These are phyloP conservation scores for Mallotus repandus DNA, from an alignment of 441 rosid species.

Conservation along the genomic window DNA sequence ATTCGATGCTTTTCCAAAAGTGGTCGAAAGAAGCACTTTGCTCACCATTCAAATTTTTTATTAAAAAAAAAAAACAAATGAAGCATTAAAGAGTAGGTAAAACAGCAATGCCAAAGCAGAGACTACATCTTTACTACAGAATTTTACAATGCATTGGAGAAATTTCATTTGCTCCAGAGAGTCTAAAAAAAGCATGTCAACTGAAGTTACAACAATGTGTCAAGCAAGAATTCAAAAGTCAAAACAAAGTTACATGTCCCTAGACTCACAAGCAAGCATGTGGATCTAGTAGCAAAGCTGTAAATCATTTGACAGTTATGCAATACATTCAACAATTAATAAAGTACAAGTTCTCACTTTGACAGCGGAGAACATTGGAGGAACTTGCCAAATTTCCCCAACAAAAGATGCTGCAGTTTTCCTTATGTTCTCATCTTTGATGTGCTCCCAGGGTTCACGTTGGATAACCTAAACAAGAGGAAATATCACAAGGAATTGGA, in stretches of 20 bases:
- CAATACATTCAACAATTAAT: not conserved
- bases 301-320: not conserved
- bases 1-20: not conserved
- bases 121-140: not conserved
- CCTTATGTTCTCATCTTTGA: conserved; percentile 76
- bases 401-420: conserved; percentile 71
- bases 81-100: not conserved
- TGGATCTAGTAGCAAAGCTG: not conserved
- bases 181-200: not conserved
- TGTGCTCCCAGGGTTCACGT: conserved; percentile 97
- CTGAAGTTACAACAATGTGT: not conserved
- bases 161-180: not conserved
- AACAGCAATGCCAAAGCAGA: not conserved
- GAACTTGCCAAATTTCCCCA: conserved; percentile 99
- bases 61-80: not conserved
- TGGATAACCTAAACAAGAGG: conserved; percentile 62
- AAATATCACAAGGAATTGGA: conserved; percentile 1
- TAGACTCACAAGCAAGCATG: not conserved
- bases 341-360: conserved; percentile 55
- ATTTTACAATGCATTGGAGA: not conserved
- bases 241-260: not conserved
- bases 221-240: not conserved
- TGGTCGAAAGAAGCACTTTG: not conserved
- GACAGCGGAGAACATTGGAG: conserved; percentile 99
- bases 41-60: not conserved